Evolutionary conservation across 805 yeast genomes (phyloP).

Genomic region (Schizosaccharomyces lindneri): DNA sequence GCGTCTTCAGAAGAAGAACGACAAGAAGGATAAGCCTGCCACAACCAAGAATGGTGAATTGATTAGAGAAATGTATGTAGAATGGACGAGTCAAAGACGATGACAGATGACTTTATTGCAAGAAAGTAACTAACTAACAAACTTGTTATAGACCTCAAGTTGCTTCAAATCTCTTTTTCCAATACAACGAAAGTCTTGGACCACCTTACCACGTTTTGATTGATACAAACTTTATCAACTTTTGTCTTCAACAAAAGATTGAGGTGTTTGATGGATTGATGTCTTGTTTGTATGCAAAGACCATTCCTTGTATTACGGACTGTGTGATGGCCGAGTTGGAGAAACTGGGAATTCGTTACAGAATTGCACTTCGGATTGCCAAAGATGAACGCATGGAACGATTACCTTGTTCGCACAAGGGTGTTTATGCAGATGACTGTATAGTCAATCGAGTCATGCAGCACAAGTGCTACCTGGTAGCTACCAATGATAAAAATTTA

Average conservation of each 20-base stretch:
- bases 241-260: slow-evolving; percentile 83
- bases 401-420: slow-evolving; percentile 72
- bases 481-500: slow-evolving; percentile 92
- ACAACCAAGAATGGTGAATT: slow-evolving; percentile 49
- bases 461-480: slow-evolving; percentile 90
- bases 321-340: slow-evolving; percentile 97
- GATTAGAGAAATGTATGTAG: slow-evolving; percentile 26
- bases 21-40: slow-evolving; percentile 17
- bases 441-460: slow-evolving; percentile 77
- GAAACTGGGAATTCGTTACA: slow-evolving; percentile 77
- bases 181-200: slow-evolving; percentile 73
- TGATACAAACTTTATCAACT: slow-evolving; percentile 92
- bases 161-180: slow-evolving; percentile 83
- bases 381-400: slow-evolving; percentile 80
- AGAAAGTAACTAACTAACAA: neutral
- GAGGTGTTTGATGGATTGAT: slow-evolving; percentile 91
- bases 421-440: slow-evolving; percentile 97
- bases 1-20: slow-evolving; percentile 22
- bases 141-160: slow-evolving; percentile 47
- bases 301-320: slow-evolving; percentile 76
- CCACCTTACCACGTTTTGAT: slow-evolving; percentile 95
- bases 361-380: slow-evolving; percentile 72
- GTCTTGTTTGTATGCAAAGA: slow-evolving; percentile 78
- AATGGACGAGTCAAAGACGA: neutral
- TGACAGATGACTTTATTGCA: neutral